Conservation (phyloP, 2,329 filamentous ascomycete genomes). For the Coniella vitis region DNA sequence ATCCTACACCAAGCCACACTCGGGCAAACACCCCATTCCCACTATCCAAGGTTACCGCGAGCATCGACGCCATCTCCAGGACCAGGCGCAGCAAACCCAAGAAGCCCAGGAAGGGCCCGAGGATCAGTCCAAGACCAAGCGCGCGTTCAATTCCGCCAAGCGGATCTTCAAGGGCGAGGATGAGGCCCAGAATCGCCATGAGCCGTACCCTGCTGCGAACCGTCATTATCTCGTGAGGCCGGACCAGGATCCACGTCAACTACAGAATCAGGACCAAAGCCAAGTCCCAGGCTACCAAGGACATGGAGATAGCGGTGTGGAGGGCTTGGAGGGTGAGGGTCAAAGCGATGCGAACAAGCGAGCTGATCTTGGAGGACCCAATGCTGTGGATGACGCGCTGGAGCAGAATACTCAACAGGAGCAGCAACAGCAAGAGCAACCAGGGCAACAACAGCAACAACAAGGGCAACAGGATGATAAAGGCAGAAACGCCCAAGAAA, state of each 20-base stretch:
- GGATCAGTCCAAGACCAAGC: constrained; percentile 28
- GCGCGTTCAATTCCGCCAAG: constrained; percentile 30
- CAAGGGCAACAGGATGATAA: constrained; percentile 17
- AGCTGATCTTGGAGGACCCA: not conserved
- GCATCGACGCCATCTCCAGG: constrained; percentile 37
- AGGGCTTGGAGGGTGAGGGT: not conserved
- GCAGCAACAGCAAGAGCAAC: constrained; percentile 9
- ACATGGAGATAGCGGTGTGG: not conserved
- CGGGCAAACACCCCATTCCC: constrained; percentile 36
- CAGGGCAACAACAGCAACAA: constrained; percentile 15
- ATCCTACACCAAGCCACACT: constrained; percentile 33
- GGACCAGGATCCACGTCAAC: not conserved
- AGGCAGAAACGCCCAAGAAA: constrained; percentile 18
- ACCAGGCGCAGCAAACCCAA: constrained; percentile 26
- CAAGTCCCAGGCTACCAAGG: too few relatives aligned
- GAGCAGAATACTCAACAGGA: constrained; percentile 2
- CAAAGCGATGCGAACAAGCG: not conserved
- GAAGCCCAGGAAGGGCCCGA: constrained; percentile 26
- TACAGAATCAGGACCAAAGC: too few relatives aligned
- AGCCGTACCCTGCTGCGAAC: constrained; percentile 31
- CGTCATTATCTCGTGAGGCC: constrained; percentile 22
- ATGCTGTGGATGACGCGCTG: constrained; percentile 10
- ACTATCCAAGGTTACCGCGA: constrained; percentile 43
- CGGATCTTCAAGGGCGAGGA: constrained; percentile 30
- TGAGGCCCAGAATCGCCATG: constrained; percentile 20